Percentiles rank a stretch among this genome's conserved stretches.
These are phyloP conservation scores for Medicago arabica DNA, from an alignment of 306 rosid species.

Conservation along the genomic window DNA sequence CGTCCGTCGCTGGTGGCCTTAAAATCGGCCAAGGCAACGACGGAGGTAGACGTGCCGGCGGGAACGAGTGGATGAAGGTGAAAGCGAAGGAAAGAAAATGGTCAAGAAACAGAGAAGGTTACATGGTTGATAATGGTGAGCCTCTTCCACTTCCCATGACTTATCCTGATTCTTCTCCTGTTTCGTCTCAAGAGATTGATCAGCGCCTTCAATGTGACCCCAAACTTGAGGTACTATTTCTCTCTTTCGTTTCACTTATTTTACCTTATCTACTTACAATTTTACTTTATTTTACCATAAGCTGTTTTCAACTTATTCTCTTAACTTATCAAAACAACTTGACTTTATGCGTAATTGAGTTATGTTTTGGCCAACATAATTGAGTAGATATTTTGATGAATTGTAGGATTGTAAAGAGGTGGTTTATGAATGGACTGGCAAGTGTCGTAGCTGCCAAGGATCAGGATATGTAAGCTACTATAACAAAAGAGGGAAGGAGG, in stretches of 20 bases:
- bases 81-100: conserved; percentile 80
- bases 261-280: too few relatives aligned
- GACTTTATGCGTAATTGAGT: background rate
- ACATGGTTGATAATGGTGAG: conserved; percentile 67
- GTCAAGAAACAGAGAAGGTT: conserved; percentile 78
- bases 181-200: conserved; percentile 70
- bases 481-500: conserved; percentile 76
- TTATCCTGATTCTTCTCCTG: conserved; percentile 78
- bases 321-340: too few relatives aligned
- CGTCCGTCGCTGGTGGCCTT: conserved; percentile 21
- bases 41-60: conserved; percentile 46
- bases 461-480: conserved; percentile 83
- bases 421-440: conserved; percentile 97
- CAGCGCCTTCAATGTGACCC: conserved; percentile 83
- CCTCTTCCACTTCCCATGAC: conserved; percentile 93
- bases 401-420: conserved; percentile 94
- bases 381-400: conserved; percentile 10
- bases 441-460: conserved; percentile 95
- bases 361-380: background rate
- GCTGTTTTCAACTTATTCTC: too few relatives aligned
- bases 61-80: conserved; percentile 54
- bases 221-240: conserved; percentile 56
- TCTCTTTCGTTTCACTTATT: background rate
- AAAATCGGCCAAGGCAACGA: conserved; percentile 51
- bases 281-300: too few relatives aligned